phyloP scores from a whole-genome alignment of 371 early-diverging fungal species.

The Lichtheimia ornata region DNA sequence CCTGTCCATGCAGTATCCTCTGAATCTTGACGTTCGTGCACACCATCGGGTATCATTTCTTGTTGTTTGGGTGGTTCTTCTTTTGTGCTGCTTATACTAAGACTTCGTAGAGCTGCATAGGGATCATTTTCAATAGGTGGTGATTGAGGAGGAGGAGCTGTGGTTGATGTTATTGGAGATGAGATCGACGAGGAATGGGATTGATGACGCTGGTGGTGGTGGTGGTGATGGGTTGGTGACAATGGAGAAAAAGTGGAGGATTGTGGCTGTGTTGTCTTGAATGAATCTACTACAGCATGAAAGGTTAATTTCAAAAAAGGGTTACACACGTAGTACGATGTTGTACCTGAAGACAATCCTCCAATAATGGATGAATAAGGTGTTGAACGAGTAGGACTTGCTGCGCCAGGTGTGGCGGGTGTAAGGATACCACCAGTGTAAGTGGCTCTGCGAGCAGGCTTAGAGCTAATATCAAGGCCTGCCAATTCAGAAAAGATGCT shows the following conservation, averaged over 20 bases:
- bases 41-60: constrained; percentile 1
- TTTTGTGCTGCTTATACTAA: constrained; percentile 6
- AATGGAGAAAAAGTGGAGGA: not conserved
- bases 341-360: not conserved
- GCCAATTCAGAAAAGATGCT: constrained; percentile 32
- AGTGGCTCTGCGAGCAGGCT: constrained; percentile 22
- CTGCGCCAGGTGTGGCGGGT: constrained; percentile 19
- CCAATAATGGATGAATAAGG: not conserved
- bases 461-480: constrained; percentile 23
- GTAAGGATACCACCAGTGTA: constrained; percentile 37
- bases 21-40: constrained; percentile 14
- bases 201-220: not conserved
- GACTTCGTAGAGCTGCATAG: constrained; percentile 22
- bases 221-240: not conserved
- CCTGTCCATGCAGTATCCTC: constrained; percentile 17
- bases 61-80: constrained; percentile 3
- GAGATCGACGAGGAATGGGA: not conserved
- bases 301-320: not conserved
- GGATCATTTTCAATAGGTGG: constrained; percentile 16
- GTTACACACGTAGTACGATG: not conserved
- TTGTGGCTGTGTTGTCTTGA: constrained; percentile 6
- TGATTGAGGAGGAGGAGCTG: not conserved
- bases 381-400: constrained; percentile 6
- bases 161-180: not conserved
- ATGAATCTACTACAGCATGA: not conserved